phyloP scores from a whole-genome alignment of 2,329 filamentous ascomycete genomes.

The Colletotrichum spinosum region DNA sequence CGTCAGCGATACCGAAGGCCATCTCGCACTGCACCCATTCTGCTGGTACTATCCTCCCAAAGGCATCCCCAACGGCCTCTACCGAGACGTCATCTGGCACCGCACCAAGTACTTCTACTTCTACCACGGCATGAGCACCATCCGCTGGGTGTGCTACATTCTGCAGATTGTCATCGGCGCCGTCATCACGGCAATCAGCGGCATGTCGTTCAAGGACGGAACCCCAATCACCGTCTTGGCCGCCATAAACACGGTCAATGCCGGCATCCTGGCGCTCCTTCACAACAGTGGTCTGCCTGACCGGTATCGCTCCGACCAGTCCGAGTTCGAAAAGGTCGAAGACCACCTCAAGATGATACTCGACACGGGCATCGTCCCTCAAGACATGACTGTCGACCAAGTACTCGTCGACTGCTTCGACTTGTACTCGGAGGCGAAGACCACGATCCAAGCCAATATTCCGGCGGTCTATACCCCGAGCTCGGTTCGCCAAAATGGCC shows the following conservation, averaged over 20 bases:
- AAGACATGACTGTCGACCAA: conserved; percentile 56
- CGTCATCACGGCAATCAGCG: conserved; percentile 61
- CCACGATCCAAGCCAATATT: conserved; percentile 60
- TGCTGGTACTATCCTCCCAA: conserved; percentile 58
- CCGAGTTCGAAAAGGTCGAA: conserved; percentile 62
- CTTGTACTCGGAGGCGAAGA: conserved; percentile 57
- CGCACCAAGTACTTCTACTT: conserved; percentile 58
- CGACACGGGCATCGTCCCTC: conserved; percentile 58
- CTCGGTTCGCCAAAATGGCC: conserved; percentile 23
- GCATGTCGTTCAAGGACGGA: conserved; percentile 50
- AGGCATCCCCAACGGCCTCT: conserved; percentile 61
- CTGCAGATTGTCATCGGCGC: conserved; percentile 62
- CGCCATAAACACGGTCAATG: conserved; percentile 61
- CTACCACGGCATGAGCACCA: conserved; percentile 55
- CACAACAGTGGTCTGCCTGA: conserved; percentile 67
- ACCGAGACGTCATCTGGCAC: conserved; percentile 58
- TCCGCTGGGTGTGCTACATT: conserved; percentile 60
- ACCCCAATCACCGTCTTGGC: conserved; percentile 60
- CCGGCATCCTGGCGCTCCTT: conserved; percentile 62
- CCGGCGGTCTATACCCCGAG: conserved; percentile 53
- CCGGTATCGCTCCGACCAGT: conserved; percentile 60
- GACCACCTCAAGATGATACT: conserved; percentile 63
- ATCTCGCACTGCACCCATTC: conserved; percentile 54
- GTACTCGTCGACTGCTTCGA: conserved; percentile 61
- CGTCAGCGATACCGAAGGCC: conserved; percentile 57